Evolutionary conservation across 192 early-diverging fungal species (phyloP).

Genomic region (Dissophora ornata): DNA sequence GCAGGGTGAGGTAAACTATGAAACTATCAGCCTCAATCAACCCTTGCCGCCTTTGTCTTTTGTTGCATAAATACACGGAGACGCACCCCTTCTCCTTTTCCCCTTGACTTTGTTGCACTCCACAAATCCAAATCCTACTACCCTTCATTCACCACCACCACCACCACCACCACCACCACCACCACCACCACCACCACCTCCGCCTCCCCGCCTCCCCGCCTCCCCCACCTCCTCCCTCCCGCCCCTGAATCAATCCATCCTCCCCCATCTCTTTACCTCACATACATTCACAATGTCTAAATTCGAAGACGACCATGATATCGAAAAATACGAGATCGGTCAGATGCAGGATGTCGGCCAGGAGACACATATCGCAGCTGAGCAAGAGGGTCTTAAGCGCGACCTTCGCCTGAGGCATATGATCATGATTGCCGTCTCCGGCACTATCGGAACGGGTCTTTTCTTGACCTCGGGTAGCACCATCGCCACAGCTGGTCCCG

Average conservation of each 20-base stretch:
- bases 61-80: too few relatives aligned
- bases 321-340: slow-evolving; percentile 33
- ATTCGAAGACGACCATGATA: background rate
- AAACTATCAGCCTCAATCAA: too few relatives aligned
- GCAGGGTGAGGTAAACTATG: too few relatives aligned
- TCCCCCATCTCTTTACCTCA: background rate
- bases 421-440: slow-evolving; percentile 83
- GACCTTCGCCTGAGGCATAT: slow-evolving; percentile 69
- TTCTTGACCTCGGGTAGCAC: slow-evolving; percentile 84
- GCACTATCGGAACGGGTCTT: slow-evolving; percentile 84
- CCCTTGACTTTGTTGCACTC: too few relatives aligned
- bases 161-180: too few relatives aligned
- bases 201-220: background rate
- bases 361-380: slow-evolving; percentile 13
- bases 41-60: too few relatives aligned
- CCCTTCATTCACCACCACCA: too few relatives aligned
- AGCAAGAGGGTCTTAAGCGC: slow-evolving; percentile 61
- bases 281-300: slow-evolving; percentile 15
- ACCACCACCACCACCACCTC: background rate
- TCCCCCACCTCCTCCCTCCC: too few relatives aligned
- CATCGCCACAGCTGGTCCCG: slow-evolving; percentile 81
- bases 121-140: too few relatives aligned
- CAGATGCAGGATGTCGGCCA: slow-evolving; percentile 24
- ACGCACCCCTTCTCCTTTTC: too few relatives aligned
- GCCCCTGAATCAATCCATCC: background rate